Percentiles rank a stretch among this genome's conserved stretches.
Evolutionary conservation across 208 protist genomes (phyloP).

Genomic region (Acanthamoeba castellanii): DNA sequence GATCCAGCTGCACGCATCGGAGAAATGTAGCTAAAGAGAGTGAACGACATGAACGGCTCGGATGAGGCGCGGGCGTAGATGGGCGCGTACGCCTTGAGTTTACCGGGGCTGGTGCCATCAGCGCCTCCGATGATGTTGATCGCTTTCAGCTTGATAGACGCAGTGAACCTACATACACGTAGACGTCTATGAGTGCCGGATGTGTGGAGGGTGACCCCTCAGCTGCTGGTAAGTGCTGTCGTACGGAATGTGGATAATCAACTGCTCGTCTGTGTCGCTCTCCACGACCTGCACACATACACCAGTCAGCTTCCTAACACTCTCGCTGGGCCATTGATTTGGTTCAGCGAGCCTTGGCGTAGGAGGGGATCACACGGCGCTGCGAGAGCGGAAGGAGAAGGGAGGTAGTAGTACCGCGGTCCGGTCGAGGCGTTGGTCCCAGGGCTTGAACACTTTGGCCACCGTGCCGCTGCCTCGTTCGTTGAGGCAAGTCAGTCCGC

Average conservation of each 20-base stretch:
- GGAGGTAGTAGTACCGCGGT: neutral
- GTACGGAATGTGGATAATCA: constrained; percentile 82
- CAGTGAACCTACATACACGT: constrained; percentile 67
- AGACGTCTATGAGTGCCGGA: neutral
- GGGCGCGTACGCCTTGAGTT: constrained; percentile 75
- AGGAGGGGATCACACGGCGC: too few species aligned
- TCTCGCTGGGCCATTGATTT: neutral
- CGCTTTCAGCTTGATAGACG: constrained; percentile 78
- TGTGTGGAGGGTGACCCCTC: neutral
- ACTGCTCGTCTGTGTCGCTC: constrained; percentile 78
- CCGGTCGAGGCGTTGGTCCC: constrained; percentile 33
- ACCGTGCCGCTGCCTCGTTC: neutral
- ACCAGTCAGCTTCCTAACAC: neutral
- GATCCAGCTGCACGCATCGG: constrained; percentile 66
- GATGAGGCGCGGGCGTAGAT: neutral
- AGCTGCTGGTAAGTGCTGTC: neutral
- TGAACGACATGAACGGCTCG: neutral
- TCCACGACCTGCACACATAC: constrained; percentile 61
- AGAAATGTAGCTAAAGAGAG: neutral
- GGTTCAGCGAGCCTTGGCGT: neutral
- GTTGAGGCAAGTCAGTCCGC: constrained; percentile 30
- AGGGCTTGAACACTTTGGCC: constrained; percentile 58
- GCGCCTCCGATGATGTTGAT: constrained; percentile 81
- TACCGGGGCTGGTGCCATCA: constrained; percentile 58
- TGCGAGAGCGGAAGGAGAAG: too few species aligned